phyloP scores from a whole-genome alignment of 176 grass and related monocot species.

The Musa itinerans region DNA sequence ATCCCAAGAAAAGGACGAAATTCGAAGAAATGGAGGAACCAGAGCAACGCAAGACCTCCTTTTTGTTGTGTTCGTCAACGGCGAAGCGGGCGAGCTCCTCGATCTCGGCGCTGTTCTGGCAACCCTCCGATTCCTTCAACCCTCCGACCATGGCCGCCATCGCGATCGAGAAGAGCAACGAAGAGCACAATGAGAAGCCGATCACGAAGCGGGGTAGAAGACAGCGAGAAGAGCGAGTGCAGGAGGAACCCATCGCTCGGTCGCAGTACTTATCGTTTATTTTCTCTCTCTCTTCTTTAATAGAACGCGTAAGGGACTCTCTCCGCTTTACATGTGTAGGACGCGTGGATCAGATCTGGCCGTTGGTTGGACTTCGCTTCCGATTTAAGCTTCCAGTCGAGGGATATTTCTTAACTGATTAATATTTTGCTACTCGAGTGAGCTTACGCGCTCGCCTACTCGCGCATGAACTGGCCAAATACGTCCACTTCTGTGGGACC shows the following conservation, averaged over 20 bases:
- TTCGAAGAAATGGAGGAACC: neutral
- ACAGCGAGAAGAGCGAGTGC: neutral
- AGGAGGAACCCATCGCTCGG: neutral
- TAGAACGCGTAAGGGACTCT: neutral
- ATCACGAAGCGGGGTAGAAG: neutral
- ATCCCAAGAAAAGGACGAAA: neutral
- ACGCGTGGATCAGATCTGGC: neutral
- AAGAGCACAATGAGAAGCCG: neutral
- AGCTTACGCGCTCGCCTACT: neutral
- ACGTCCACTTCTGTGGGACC: neutral
- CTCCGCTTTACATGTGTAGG: neutral
- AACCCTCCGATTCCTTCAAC: conserved; percentile 7
- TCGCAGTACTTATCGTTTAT: neutral
- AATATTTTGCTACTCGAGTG: neutral
- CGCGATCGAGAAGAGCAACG: conserved; percentile 1
- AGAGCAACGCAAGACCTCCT: conserved; percentile 29
- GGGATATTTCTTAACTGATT: neutral
- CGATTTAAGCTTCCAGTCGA: neutral
- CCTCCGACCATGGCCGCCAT: conserved; percentile 26
- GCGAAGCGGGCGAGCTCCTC: conserved; percentile 72
- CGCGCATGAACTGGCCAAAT: neutral
- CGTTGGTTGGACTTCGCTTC: neutral
- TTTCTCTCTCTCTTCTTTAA: neutral
- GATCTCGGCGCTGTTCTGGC: conserved; percentile 54
- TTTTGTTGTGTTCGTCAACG: conserved; percentile 88